Evolutionary conservation across 495 filamentous ascomycete genomes (phyloP), one percentile per base, ranked within the genome.

Genomic region (Talaromyces borbonicus): DNA sequence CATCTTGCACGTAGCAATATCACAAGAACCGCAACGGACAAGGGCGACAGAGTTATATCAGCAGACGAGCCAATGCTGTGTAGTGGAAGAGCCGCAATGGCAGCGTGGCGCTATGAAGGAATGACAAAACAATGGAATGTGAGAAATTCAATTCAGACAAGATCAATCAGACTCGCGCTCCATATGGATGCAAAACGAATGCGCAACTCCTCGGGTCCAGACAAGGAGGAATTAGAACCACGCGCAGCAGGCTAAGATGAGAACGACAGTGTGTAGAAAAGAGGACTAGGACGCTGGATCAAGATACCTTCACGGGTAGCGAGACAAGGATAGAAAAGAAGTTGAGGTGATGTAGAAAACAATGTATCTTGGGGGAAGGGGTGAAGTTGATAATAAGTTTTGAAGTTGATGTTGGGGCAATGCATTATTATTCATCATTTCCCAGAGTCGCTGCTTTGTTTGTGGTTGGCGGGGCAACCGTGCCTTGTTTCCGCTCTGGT

Each of bases 1-100:
- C 90, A 95, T 96, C 20, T 26, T 43, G 35, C 6, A 20, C 22
- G 22, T 38, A 15, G 22, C 11, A 11, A 38, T 38, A 38, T n/a
- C 16, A n/a, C n/a, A n/a, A n/a, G n/a, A n/a, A n/a, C n/a, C n/a
- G n/a, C n/a, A n/a, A n/a, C n/a, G n/a, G n/a, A n/a, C n/a, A n/a
- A n/a, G n/a, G n/a, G n/a, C n/a, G n/a, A n/a, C n/a, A n/a, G n/a
- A n/a, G n/a, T n/a, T n/a, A n/a, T n/a, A n/a, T n/a, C n/a, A n/a
- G n/a, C n/a, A n/a, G n/a, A n/a, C n/a, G n/a, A n/a, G 16, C 15
- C 18, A 38, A 38, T 9, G n/a, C n/a, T 38, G 15, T 20, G 35
- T 38, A 22, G 2, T 6, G 18, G 22, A 20, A n/a, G 11, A 20
- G 35, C 35, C 22, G 35, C 35, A 12, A 12, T 38, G 6, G 35